Evolutionary conservation across 2,329 filamentous ascomycete genomes (phyloP).

Genomic region (Hymenoscyphus occultus): DNA sequence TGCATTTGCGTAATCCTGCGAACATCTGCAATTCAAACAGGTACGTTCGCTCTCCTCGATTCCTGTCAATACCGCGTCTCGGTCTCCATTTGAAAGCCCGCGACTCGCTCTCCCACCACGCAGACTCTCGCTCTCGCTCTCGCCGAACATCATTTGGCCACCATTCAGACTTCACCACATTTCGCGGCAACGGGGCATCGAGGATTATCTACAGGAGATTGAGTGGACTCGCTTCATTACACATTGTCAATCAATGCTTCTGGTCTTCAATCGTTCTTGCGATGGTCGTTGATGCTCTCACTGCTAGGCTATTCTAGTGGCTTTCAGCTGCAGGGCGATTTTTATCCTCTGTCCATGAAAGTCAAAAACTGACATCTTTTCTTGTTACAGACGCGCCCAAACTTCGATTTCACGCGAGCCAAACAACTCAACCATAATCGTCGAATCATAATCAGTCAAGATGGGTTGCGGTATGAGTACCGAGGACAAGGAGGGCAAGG

Average conservation of each 20-base stretch:
- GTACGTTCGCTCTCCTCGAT: background rate
- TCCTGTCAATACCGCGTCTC: background rate
- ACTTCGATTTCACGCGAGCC: background rate
- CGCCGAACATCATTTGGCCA: background rate
- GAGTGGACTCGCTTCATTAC: background rate
- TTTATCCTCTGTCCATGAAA: background rate
- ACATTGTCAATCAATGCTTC: background rate
- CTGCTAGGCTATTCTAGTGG: background rate
- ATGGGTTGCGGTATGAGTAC: constrained; percentile 99
- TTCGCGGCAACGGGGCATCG: background rate
- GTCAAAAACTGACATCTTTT: constrained; percentile 7
- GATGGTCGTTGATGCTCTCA: constrained; percentile 3
- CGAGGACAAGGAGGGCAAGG: constrained; percentile 99
- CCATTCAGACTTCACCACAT: background rate
- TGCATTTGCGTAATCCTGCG: background rate
- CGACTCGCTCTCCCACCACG: background rate
- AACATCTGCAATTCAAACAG: background rate
- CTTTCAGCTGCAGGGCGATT: constrained; percentile 3
- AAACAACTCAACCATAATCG: background rate
- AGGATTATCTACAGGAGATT: background rate
- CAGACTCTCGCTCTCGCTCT: no score
- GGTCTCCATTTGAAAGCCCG: background rate
- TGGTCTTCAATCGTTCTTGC: background rate
- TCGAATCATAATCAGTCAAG: constrained; percentile 48
- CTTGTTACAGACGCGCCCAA: background rate